These are phyloP conservation scores for Leccinum subtestaceum DNA, from an alignment of 768 basidiomycete genomes.

Conservation along the genomic window DNA sequence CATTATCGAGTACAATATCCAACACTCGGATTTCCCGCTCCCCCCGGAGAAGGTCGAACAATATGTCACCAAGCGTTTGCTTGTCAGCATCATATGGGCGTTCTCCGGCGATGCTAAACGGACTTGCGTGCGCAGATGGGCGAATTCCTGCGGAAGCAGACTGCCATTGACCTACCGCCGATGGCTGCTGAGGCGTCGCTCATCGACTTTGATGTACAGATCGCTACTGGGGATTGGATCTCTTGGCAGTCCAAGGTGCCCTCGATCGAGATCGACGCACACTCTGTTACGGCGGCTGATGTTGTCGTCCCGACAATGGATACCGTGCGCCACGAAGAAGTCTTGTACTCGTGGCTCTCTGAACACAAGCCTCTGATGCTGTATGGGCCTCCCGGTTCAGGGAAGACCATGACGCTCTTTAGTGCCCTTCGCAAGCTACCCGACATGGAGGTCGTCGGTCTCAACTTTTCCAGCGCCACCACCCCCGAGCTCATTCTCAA, in stretches of 20 bases:
- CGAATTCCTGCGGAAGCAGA: constrained; percentile 78
- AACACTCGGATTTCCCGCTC: constrained; percentile 94
- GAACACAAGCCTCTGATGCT: constrained; percentile 98
- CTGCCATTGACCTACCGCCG: constrained; percentile 86
- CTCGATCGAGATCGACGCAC: constrained; percentile 93
- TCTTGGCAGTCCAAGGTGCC: constrained; percentile 93
- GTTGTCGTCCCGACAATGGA: constrained; percentile 98
- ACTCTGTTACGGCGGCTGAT: constrained; percentile 92
- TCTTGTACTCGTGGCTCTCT: constrained; percentile 96
- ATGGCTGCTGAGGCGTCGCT: constrained; percentile 75
- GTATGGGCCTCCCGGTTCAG: constrained; percentile 98
- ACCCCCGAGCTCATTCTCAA: constrained; percentile 97
- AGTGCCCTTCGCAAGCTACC: constrained; percentile 96
- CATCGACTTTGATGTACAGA: constrained; percentile 93
- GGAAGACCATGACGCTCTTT: constrained; percentile 99
- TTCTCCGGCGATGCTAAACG: constrained; percentile 93
- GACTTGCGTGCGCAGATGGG: constrained; percentile 89
- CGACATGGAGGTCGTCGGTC: constrained; percentile 97
- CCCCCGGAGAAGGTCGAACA: constrained; percentile 80
- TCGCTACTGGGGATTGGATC: constrained; percentile 82
- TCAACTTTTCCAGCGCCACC: constrained; percentile 99
- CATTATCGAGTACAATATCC: constrained; percentile 89
- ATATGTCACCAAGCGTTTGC: constrained; percentile 85
- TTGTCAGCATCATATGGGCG: constrained; percentile 95
- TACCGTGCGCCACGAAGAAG: constrained; percentile 97